Base-by-base conservation (phyloP, 2,329 filamentous ascomycete genomes). In the Pseudocercospora vitis region DNA sequence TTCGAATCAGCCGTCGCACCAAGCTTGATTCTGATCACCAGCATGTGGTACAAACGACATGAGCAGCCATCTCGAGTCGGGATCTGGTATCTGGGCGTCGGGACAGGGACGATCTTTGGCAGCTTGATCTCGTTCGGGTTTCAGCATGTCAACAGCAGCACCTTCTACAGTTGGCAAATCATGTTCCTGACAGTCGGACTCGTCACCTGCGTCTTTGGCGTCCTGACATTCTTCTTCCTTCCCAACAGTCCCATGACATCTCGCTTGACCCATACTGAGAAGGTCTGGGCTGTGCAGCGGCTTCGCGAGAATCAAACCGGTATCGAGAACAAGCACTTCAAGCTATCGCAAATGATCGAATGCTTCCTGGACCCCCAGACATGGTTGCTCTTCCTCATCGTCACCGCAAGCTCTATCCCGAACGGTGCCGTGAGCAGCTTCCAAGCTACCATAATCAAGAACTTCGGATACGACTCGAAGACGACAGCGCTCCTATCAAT, bases 61-160 rank as follows among this genome's bases (percentile, higher is more conserved):
- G 83, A 88, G 62, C 84, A 87, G 66, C 82, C 84, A 0, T 67
- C 84, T 21, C 76, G 85, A 0, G 78, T 86, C 2, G 82, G 82
- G 0, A 78, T 78, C n/a, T 88, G 84, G 84, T 87, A 87, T 59
- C 75, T 80, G 3, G 84, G 81, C 0, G 86, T 82, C 48, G 82
- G 82, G 0, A 54, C 78, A 0, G 80, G 80, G 0, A 83, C 77
- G 4, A 81, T 85, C 33, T 52, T 82, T 9, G 82, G 81, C 0
- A 80, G 79, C 0, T 73, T 76, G 0, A 63, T 83, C 11, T 82
- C 82, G 0, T 84, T 77, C 53, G 82, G 80, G 0, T 68, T 85
- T 12, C 80, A 79, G 1, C 79, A 83, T 48, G 62, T 61, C 31
- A 46, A 56, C 0, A 61, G 67, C 23, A 42, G 31, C 5, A 52